A percentile compares a stretch with the other conserved stretches of the same genome.
These are phyloP conservation scores for Isoetes taiwanensis DNA, from an alignment of 75 land plant genomes.

Conservation along the genomic window DNA sequence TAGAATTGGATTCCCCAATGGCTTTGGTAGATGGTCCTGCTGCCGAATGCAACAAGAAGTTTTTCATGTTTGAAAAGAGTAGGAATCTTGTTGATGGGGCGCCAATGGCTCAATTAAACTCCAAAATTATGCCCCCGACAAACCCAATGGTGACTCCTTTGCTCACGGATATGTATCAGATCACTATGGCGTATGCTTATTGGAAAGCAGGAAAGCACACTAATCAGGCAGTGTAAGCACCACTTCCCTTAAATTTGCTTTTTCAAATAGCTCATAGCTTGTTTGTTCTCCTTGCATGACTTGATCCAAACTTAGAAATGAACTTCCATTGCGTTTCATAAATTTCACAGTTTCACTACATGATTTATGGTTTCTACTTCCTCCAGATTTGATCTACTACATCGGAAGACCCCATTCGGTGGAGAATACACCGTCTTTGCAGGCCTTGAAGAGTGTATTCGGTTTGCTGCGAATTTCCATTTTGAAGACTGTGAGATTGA, in stretches of 20 bases:
- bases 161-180: constrained; percentile 1
- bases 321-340: too few species aligned
- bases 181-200: constrained; percentile 3
- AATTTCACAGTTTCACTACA: too few species aligned
- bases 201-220: constrained; percentile 4
- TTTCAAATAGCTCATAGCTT: background rate
- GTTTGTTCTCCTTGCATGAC: too few species aligned
- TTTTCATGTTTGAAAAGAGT: too few species aligned
- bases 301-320: too few species aligned
- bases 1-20: too few species aligned
- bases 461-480: background rate
- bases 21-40: too few species aligned
- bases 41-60: too few species aligned
- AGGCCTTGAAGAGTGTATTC: constrained; percentile 4
- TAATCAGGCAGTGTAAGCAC: constrained; percentile 2
- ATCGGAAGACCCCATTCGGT: constrained; percentile 6
- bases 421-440: constrained; percentile 6
- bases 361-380: background rate
- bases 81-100: too few species aligned
- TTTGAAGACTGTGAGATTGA: constrained; percentile 1
- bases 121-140: too few species aligned
- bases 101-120: too few species aligned
- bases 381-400: background rate
- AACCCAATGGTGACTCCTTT: constrained; percentile 6
- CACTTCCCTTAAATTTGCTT: background rate